A percentile compares a stretch with the other conserved stretches of the same genome.
Conservation (phyloP, 305 asterid genomes). For the Solanum hybrid region DNA sequence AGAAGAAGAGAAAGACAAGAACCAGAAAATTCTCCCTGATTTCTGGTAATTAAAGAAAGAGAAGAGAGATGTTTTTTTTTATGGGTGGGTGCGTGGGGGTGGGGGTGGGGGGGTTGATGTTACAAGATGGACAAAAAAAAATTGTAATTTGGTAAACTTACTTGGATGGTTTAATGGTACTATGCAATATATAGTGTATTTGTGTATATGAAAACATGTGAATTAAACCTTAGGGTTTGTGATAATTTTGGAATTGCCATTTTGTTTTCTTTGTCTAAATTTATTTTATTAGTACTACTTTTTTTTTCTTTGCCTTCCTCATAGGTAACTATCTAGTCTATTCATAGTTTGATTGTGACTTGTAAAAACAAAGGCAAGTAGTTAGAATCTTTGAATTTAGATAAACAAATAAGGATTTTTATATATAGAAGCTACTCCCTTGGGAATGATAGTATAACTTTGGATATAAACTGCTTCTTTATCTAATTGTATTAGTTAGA, state of each 20-base stretch:
- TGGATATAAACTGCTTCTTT: neutral
- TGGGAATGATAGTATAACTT: neutral
- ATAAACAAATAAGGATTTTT: neutral
- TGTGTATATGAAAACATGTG: neutral
- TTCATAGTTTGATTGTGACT: neutral
- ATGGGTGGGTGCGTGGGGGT: no score
- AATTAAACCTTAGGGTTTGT: neutral
- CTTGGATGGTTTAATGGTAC: neutral
- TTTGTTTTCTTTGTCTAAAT: neutral
- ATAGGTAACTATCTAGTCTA: neutral
- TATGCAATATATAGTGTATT: neutral
- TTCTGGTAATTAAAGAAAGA: slow-evolving; percentile 5
- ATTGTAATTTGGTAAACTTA: neutral
- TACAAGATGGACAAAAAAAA: neutral
- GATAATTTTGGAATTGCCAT: neutral
- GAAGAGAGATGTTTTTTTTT: neutral
- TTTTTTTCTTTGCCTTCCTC: neutral
- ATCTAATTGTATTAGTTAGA: neutral
- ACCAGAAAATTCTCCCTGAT: slow-evolving; percentile 7
- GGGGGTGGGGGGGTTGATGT: neutral
- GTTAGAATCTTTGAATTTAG: neutral
- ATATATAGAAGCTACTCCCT: neutral
- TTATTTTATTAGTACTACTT: neutral
- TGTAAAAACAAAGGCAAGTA: neutral
- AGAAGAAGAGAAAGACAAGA: neutral